These are phyloP conservation scores for Dothideomycetes sp. DNA, from an alignment of 2,329 filamentous ascomycete genomes.

Conservation along the genomic window DNA sequence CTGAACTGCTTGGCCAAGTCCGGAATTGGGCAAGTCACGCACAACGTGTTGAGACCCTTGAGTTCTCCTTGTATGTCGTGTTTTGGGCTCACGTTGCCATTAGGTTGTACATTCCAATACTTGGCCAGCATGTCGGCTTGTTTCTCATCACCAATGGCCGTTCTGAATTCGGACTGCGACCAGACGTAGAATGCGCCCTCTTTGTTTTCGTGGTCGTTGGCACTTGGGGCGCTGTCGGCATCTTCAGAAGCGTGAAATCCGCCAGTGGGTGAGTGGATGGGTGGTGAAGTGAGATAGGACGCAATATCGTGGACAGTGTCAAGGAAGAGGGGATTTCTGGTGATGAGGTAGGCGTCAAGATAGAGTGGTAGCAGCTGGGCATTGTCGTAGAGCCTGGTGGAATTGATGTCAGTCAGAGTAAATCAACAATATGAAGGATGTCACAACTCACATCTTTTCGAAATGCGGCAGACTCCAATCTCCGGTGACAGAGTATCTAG, in stretches of 20 bases:
- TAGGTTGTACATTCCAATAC: constrained; percentile 73
- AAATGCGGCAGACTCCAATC: constrained; percentile 96
- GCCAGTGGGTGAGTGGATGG: constrained; percentile 58
- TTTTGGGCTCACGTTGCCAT: constrained; percentile 75
- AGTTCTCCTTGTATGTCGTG: constrained; percentile 91
- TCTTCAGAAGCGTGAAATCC: constrained; percentile 85
- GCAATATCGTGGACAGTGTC: constrained; percentile 73
- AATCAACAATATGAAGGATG: not conserved
- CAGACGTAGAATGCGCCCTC: constrained; percentile 94
- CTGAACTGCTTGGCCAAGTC: constrained; percentile 68
- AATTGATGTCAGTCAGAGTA: constrained; percentile 9
- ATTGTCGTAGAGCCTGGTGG: constrained; percentile 67
- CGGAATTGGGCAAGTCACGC: constrained; percentile 56
- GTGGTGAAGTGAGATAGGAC: constrained; percentile 69
- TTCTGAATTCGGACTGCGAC: constrained; percentile 72
- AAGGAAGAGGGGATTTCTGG: constrained; percentile 60
- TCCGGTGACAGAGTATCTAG: constrained; percentile 77
- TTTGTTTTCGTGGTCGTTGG: constrained; percentile 69
- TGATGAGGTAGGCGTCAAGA: constrained; percentile 71
- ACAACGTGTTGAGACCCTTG: constrained; percentile 83
- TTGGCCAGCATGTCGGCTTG: constrained; percentile 66
- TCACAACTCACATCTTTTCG: constrained; percentile 63
- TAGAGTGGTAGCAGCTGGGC: constrained; percentile 76
- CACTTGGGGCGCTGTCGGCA: constrained; percentile 69
- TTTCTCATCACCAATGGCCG: constrained; percentile 60